These are phyloP conservation scores for Phytomonas sp. DNA, from an alignment of 208 protist genomes.

Conservation along the genomic window DNA sequence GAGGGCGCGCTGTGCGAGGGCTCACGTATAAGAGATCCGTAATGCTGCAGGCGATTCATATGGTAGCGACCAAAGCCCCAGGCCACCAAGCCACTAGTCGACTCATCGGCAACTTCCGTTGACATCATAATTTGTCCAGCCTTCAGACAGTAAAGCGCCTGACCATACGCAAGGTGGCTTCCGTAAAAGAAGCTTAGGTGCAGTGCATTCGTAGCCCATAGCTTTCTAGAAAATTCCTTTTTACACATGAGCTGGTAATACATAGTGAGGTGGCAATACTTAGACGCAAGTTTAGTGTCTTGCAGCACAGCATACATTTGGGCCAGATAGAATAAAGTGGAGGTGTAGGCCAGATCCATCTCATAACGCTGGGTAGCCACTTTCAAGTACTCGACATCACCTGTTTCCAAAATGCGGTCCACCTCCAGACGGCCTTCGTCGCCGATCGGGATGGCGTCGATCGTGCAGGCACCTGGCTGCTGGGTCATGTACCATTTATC, in stretches of 20 bases:
- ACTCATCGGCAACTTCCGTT: conserved; percentile 29
- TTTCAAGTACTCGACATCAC: conserved; percentile 6
- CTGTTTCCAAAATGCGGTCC: conserved; percentile 13
- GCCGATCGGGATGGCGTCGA: conserved; percentile 33
- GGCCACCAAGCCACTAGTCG: conserved; percentile 52
- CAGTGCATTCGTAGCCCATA: conserved; percentile 82
- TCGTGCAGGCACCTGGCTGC: conserved; percentile 17
- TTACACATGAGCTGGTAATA: conserved; percentile 73
- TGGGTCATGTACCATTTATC: conserved; percentile 34
- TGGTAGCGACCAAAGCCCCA: conserved; percentile 72
- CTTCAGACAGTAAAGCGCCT: conserved; percentile 73
- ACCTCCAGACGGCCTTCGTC: conserved; percentile 38
- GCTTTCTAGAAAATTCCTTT: conserved; percentile 62
- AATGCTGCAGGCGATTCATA: conserved; percentile 63
- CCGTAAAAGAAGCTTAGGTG: conserved; percentile 79
- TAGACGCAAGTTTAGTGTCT: conserved; percentile 36
- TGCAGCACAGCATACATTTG: conserved; percentile 59
- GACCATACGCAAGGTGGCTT: conserved; percentile 52
- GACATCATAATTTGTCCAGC: conserved; percentile 78
- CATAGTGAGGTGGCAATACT: conserved; percentile 84
- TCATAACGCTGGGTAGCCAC: conserved; percentile 36
- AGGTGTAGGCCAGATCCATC: conserved; percentile 70
- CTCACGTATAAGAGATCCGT: conserved; percentile 18
- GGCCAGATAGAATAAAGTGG: conserved; percentile 82
- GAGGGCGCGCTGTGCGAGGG: neutral